Evolutionary conservation across 2,329 filamentous ascomycete genomes (phyloP).

Genomic region (Endoconidiophora laricicola): DNA sequence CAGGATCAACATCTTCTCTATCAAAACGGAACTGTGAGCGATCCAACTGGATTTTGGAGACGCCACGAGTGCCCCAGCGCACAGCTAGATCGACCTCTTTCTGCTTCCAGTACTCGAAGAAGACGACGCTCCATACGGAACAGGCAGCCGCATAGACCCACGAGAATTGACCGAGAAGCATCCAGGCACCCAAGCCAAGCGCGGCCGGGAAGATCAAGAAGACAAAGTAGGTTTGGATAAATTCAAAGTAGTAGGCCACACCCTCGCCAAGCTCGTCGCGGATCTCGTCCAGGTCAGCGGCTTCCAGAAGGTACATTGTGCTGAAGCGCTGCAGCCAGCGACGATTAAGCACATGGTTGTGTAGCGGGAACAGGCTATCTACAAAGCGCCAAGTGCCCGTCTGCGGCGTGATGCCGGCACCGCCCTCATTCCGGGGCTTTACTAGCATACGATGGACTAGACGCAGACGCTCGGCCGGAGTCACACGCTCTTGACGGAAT

Average conservation of each 20-base stretch:
- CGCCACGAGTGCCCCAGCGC: conserved; percentile 75
- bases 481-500: conserved; percentile 58
- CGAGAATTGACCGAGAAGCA: conserved; percentile 73
- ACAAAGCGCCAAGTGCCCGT: conserved; percentile 57
- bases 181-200: conserved; percentile 61
- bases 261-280: conserved; percentile 63
- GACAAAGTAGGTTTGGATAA: conserved; percentile 76
- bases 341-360: conserved; percentile 60
- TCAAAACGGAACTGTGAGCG: conserved; percentile 68
- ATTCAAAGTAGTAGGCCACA: conserved; percentile 91
- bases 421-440: conserved; percentile 54
- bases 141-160: conserved; percentile 62
- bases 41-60: conserved; percentile 64
- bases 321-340: conserved; percentile 61
- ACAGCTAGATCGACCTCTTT: conserved; percentile 76
- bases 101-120: conserved; percentile 93
- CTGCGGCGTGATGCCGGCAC: conserved; percentile 58
- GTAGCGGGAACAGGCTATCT: conserved; percentile 59
- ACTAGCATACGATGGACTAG: conserved; percentile 77
- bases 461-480: conserved; percentile 73
- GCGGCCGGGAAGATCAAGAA: conserved; percentile 70
- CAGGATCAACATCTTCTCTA: conserved; percentile 55
- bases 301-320: conserved; percentile 49
- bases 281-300: conserved; percentile 54
- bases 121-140: conserved; percentile 73